Base-by-base conservation (phyloP, 805 yeast genomes). In the Candida silvatica region DNA sequence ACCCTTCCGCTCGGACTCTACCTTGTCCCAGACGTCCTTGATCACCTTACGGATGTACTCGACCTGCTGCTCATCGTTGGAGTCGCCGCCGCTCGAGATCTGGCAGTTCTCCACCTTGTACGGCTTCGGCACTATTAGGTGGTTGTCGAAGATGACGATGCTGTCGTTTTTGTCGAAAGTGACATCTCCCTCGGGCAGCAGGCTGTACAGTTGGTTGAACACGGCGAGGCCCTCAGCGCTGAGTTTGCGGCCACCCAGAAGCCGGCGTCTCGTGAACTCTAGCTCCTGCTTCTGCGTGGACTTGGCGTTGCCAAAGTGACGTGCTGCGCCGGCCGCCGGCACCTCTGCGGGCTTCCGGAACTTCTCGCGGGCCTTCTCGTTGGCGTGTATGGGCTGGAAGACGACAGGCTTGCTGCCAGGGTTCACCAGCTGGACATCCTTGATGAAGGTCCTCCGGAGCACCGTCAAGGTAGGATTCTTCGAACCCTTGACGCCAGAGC, bases 391-490 rank as follows among this genome's bases (percentile, higher is more conserved):
- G 29, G 38, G 41, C 8, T 35, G 25, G n/a, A 23, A 14, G 9
- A 27, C 27, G 14, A 37, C 29, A 44, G 56, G 37, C 8, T 20
- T 27, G 56, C 64, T 43, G 56, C 69, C 31, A 66, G 72, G 34
- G 62, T 45, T 8, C 67, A 49, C 28, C 17, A 47, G 69, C 17
- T 63, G 62, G 14, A 80, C 61, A 5, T 63, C 60, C 47, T 74
- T 77, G 41, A 81, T 67, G 49, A 73, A 79, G 2, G 74, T 52
- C 6, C 74, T 63, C 48, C 76, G 77, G 35, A 80, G 59, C 32
- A 80, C 58, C 39, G 70, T 66, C 53, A 71, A 77, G 23, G 45
- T 32, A 3, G 37, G 30, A 31, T 37, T 22, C 11, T 27, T 28
- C 6, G 37, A 29, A 24, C 32, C 35, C 20, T 19, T 27, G 11